Conservation (phyloP, 257 asterid species). For the Scutellaria barbata region DNA sequence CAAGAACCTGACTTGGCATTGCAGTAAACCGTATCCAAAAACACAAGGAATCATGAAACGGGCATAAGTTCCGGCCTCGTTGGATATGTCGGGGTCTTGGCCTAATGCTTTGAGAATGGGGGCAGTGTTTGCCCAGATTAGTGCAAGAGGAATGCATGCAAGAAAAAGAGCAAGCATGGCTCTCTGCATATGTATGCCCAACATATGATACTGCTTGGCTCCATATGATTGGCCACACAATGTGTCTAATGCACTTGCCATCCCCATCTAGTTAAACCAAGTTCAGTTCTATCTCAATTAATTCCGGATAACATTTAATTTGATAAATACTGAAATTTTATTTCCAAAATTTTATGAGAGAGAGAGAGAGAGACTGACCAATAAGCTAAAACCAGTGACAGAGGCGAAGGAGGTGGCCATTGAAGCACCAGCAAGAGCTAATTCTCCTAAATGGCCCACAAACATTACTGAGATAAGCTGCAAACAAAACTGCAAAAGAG, state of each 20-base stretch:
- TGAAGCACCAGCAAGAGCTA: conserved; percentile 78
- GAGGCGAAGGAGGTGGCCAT: conserved; percentile 85
- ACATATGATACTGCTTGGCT: conserved; percentile 82
- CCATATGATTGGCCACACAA: conserved; percentile 83
- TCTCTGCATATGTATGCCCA: conserved; percentile 84
- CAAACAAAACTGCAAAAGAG: conserved; percentile 59
- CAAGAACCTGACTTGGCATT: conserved; percentile 78
- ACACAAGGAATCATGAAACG: conserved; percentile 69
- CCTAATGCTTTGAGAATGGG: conserved; percentile 62
- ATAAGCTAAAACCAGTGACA: conserved; percentile 83
- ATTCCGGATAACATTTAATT: background rate
- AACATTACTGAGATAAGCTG: conserved; percentile 84
- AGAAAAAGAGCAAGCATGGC: conserved; percentile 67
- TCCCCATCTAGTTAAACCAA: conserved; percentile 59
- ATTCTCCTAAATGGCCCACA: conserved; percentile 85
- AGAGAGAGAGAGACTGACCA: conserved; percentile 44
- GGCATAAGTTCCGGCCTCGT: conserved; percentile 72
- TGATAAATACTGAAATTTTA: no score
- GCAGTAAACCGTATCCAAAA: conserved; percentile 67
- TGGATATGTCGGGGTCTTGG: conserved; percentile 71
- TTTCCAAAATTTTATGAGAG: no score
- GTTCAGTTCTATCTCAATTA: background rate
- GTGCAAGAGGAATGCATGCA: conserved; percentile 66
- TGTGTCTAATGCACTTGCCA: conserved; percentile 91
- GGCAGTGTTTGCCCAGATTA: conserved; percentile 75